These are phyloP conservation scores for Meyerozyma sp. DNA, from an alignment of 1,139 yeast species.

Conservation along the genomic window DNA sequence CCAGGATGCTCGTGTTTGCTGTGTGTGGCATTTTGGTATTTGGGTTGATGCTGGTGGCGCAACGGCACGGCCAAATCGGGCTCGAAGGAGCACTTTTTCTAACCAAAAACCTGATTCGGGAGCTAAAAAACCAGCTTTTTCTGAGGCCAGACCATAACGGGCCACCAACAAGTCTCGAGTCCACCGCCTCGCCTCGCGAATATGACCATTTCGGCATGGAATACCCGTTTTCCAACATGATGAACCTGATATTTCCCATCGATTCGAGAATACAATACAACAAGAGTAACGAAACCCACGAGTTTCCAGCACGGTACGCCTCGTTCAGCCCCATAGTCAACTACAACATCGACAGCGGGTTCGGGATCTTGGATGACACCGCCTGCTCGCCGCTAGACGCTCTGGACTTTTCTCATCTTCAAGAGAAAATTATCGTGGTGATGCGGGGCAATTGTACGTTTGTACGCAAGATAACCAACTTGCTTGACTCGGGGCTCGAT, in stretches of 20 bases:
- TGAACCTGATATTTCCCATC: constrained; percentile 40
- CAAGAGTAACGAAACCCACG: constrained; percentile 15
- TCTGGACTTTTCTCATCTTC: constrained; percentile 10
- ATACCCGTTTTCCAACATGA: constrained; percentile 31
- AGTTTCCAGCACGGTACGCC: constrained; percentile 36
- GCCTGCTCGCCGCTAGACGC: constrained; percentile 22
- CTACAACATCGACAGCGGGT: constrained; percentile 18
- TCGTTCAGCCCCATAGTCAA: constrained; percentile 36
- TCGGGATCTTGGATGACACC: constrained; percentile 21
- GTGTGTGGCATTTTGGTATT: not conserved
- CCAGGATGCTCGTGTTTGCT: not conserved
- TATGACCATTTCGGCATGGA: constrained; percentile 20
- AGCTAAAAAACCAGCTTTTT: constrained; percentile 16
- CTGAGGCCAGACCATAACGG: constrained; percentile 1
- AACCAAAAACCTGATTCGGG: constrained; percentile 22
- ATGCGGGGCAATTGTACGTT: constrained; percentile 41
- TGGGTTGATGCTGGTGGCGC: not conserved
- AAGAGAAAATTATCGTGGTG: constrained; percentile 27
- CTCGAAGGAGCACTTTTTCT: constrained; percentile 23
- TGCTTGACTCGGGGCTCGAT: constrained; percentile 22
- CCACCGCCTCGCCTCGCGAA: not conserved
- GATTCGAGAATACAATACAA: constrained; percentile 32
- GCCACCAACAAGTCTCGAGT: not conserved
- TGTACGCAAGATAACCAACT: constrained; percentile 31
- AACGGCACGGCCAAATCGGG: constrained; percentile 9